Percentiles rank a stretch among this genome's conserved stretches.
phyloP scores from a whole-genome alignment of 495 filamentous ascomycete species.

The Collariella sp. region DNA sequence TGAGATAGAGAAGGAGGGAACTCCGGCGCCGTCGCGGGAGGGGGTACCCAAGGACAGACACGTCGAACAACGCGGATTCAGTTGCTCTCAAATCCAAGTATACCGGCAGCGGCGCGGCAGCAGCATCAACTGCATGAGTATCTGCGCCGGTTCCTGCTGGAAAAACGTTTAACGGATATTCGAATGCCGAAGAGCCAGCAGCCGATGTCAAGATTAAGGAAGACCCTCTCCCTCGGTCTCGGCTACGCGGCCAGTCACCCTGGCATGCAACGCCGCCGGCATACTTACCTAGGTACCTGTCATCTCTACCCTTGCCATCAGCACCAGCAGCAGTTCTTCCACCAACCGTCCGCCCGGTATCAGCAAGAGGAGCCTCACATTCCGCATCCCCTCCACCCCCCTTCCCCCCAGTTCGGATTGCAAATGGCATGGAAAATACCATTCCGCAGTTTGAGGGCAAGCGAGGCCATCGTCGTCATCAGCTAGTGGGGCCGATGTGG shows the following conservation, averaged over 20 bases:
- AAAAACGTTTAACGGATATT: not conserved
- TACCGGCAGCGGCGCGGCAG: conserved; percentile 3
- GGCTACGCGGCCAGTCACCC: conserved; percentile 15
- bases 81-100: too few species aligned
- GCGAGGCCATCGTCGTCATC: not conserved
- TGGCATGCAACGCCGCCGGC: not conserved
- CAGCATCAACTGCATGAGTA: conserved; percentile 6
- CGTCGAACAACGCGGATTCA: too few species aligned
- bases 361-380: not conserved
- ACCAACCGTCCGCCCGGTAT: conserved; percentile 1
- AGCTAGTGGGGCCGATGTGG: not conserved
- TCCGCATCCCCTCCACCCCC: conserved; percentile 2
- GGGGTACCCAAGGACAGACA: too few species aligned
- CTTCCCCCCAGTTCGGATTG: not conserved
- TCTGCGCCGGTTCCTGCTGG: not conserved
- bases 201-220: not conserved
- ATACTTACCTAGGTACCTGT: too few species aligned
- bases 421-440: not conserved
- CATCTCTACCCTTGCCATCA: not conserved
- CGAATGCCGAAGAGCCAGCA: not conserved
- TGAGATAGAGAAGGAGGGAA: too few species aligned
- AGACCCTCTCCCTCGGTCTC: not conserved
- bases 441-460: not conserved
- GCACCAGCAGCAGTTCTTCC: not conserved
- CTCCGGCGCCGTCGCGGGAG: too few species aligned